phyloP scores from a whole-genome alignment of 768 basidiomycete genomes.

The Suillus americanus region DNA sequence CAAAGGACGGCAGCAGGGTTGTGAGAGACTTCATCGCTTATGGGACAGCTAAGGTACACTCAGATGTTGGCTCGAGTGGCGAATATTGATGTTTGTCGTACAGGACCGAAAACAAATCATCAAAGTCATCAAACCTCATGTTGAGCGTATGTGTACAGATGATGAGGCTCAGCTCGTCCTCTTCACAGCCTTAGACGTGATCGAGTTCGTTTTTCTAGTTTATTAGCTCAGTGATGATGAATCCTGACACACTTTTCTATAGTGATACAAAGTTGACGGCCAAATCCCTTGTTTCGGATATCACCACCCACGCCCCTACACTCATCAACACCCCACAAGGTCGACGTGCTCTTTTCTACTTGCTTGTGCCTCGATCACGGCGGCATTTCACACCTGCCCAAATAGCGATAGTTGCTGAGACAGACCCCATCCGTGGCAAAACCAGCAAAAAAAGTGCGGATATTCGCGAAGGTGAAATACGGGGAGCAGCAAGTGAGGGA shows the following conservation, averaged over 20 bases:
- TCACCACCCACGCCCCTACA: constrained; percentile 56
- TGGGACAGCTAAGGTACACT: constrained; percentile 75
- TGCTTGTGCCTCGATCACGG: constrained; percentile 77
- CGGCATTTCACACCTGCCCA: constrained; percentile 88
- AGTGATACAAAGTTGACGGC: constrained; percentile 90
- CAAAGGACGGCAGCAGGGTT: constrained; percentile 84
- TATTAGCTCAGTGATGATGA: background rate
- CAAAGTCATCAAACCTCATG: constrained; percentile 85
- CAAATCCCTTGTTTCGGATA: constrained; percentile 75
- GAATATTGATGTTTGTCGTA: background rate
- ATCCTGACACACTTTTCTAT: constrained; percentile 5
- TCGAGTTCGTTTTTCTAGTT: constrained; percentile 59
- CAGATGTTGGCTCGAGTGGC: no score
- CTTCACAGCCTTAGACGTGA: constrained; percentile 86
- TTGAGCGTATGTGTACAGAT: constrained; percentile 84
- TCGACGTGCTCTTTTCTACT: constrained; percentile 79
- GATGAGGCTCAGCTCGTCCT: constrained; percentile 89
- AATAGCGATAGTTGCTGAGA: constrained; percentile 69
- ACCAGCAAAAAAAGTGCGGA: constrained; percentile 84
- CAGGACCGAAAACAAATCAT: constrained; percentile 91
- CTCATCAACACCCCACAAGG: constrained; percentile 69
- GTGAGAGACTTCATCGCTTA: constrained; percentile 84
- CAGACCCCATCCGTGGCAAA: constrained; percentile 59
- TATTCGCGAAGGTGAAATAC: constrained; percentile 67
- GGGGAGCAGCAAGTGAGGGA: constrained; percentile 69